phyloP scores from a whole-genome alignment of 2,329 filamentous ascomycete species.

The Botryotinia calthae region DNA sequence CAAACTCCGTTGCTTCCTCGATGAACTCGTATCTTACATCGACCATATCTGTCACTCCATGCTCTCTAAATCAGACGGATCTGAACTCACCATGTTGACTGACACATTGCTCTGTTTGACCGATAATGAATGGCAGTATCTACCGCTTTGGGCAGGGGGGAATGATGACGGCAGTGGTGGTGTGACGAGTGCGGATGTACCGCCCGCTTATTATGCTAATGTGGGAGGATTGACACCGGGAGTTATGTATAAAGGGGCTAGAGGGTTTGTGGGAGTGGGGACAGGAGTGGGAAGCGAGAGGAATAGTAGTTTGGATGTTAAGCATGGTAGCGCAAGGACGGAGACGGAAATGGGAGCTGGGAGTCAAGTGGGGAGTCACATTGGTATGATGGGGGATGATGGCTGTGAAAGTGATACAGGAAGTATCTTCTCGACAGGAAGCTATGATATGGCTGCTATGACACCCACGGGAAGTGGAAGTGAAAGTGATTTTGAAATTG shows the following conservation, averaged over 20 bases:
- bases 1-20: conserved; percentile 19
- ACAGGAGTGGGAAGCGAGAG: neutral
- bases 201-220: conserved; percentile 30
- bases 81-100: conserved; percentile 29
- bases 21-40: conserved; percentile 20
- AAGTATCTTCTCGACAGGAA: neutral
- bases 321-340: neutral
- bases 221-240: neutral
- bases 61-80: conserved; percentile 17
- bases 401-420: neutral
- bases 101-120: conserved; percentile 51
- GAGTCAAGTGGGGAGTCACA: neutral
- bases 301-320: conserved; percentile 9
- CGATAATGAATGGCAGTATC: conserved; percentile 57
- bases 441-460: conserved; percentile 13
- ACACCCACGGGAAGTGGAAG: conserved; percentile 10
- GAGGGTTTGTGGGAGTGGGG: conserved; percentile 4
- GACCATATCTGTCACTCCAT: conserved; percentile 1
- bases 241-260: conserved; percentile 8
- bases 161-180: conserved; percentile 51
- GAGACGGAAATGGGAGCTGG: neutral
- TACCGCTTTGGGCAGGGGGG: conserved; percentile 65
- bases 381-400: neutral
- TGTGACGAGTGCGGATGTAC: conserved; percentile 44
- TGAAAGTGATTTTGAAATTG: conserved; percentile 10